These are phyloP conservation scores for Citrullus colocynthis DNA, from an alignment of 306 rosid genomes.

Conservation along the genomic window DNA sequence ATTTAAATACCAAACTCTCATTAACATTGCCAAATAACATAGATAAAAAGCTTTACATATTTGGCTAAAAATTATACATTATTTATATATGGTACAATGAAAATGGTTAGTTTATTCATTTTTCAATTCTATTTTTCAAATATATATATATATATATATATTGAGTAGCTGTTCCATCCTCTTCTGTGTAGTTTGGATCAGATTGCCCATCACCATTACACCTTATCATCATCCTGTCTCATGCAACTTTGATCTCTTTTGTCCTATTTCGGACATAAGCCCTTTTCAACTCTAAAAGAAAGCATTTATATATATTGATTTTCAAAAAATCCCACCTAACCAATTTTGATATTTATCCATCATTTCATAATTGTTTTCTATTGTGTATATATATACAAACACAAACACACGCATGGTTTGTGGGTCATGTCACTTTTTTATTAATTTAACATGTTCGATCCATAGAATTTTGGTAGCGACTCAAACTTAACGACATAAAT, in stretches of 20 bases:
- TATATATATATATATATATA: too few relatives aligned
- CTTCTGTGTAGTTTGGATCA: background rate
- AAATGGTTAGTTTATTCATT: too few relatives aligned
- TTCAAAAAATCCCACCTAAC: background rate
- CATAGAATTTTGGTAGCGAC: background rate
- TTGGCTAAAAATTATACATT: too few relatives aligned
- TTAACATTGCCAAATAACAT: too few relatives aligned
- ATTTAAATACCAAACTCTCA: too few relatives aligned
- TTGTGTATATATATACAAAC: too few relatives aligned
- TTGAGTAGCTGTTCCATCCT: background rate
- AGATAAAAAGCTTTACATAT: too few relatives aligned
- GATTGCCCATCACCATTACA: constrained; percentile 10
- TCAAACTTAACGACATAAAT: background rate
- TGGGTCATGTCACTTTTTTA: background rate
- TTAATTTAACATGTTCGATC: background rate
- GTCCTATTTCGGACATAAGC: background rate
- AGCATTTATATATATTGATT: background rate
- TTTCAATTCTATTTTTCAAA: too few relatives aligned
- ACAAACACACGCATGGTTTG: background rate
- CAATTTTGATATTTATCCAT: background rate
- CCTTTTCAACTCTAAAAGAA: background rate
- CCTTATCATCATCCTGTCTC: constrained; percentile 13
- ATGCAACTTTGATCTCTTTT: constrained; percentile 3
- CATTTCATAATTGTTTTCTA: background rate
- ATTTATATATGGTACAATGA: too few relatives aligned